Evolutionary conservation across 352 stramenopile genomes (phyloP).

Genomic region (Phytopythium delawarense): DNA sequence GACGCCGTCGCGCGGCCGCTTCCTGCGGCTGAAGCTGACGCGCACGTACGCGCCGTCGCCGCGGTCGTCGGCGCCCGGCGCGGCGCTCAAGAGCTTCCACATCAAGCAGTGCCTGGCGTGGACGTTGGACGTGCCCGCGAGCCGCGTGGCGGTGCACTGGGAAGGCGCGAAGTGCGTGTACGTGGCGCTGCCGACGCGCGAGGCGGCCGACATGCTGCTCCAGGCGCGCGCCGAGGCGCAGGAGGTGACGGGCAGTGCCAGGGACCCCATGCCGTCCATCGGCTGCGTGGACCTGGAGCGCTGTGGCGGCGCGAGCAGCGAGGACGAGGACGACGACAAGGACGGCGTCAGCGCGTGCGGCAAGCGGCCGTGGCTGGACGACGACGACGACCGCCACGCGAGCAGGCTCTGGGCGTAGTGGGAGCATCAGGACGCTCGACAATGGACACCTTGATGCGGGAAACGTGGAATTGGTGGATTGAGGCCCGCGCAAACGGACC

Average conservation of each 20-base stretch:
- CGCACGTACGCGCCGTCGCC: constrained; percentile 32
- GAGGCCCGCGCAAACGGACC: not conserved
- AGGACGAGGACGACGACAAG: constrained; percentile 15
- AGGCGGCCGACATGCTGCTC: constrained; percentile 36
- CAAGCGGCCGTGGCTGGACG: not conserved
- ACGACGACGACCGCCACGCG: not conserved
- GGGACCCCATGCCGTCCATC: constrained; percentile 60
- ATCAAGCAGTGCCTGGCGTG: constrained; percentile 70
- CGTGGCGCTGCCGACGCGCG: constrained; percentile 35
- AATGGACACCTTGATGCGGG: not conserved
- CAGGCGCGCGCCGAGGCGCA: constrained; percentile 23
- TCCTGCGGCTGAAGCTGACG: constrained; percentile 51
- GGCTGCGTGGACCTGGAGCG: constrained; percentile 54
- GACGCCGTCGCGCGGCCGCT: constrained; percentile 47
- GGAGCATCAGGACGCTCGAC: not conserved
- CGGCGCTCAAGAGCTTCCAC: constrained; percentile 60
- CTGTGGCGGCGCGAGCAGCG: constrained; percentile 10
- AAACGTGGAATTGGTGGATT: not conserved
- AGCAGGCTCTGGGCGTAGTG: not conserved
- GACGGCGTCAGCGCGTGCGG: not conserved
- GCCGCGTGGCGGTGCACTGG: constrained; percentile 43
- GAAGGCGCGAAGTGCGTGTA: constrained; percentile 46
- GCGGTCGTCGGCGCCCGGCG: constrained; percentile 12
- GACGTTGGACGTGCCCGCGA: constrained; percentile 40
- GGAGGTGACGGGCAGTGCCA: constrained; percentile 29